A percentile compares a stretch with the other conserved stretches of the same genome.
Conservation (phyloP, 768 basidiomycete genomes). For the Trametes meyenii region DNA sequence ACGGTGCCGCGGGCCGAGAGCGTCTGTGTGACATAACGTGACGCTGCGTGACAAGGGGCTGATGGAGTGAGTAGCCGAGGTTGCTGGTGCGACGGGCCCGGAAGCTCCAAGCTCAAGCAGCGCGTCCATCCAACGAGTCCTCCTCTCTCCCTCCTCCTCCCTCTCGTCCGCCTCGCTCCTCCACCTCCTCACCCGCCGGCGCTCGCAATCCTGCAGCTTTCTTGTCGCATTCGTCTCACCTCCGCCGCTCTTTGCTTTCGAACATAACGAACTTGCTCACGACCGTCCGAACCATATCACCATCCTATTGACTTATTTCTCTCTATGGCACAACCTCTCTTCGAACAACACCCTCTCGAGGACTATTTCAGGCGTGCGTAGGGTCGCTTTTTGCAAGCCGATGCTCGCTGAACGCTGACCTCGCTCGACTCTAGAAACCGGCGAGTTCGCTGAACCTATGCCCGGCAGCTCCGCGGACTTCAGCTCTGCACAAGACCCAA, state of each 20-base stretch:
- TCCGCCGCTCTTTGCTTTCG: slow-evolving; percentile 24
- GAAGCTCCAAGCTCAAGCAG: not conserved
- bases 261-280: slow-evolving; percentile 20
- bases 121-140: not conserved
- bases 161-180: not conserved
- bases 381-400: not conserved
- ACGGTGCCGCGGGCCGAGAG: not conserved
- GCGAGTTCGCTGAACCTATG: slow-evolving; percentile 57
- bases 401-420: slow-evolving; percentile 14
- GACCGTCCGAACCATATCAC: slow-evolving; percentile 15
- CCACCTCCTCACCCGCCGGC: not conserved
- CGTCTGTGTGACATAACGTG: not conserved
- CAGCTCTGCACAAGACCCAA: slow-evolving; percentile 37
- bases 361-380: slow-evolving; percentile 67
- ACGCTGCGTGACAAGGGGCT: not conserved
- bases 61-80: slow-evolving; percentile 6
- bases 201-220: slow-evolving; percentile 7
- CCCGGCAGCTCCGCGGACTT: slow-evolving; percentile 54
- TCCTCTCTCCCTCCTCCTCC: slow-evolving; percentile 1
- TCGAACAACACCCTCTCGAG: slow-evolving; percentile 76
- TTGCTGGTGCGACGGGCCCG: slow-evolving; percentile 8
- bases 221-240: slow-evolving; percentile 22
- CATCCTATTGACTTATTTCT: slow-evolving; percentile 11
- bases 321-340: slow-evolving; percentile 75
- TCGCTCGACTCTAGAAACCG: slow-evolving; percentile 48